Percentiles rank a stretch among this genome's conserved stretches.
These are phyloP conservation scores for Epichloe coenophiala DNA, from an alignment of 2,329 filamentous ascomycete genomes.

Conservation along the genomic window DNA sequence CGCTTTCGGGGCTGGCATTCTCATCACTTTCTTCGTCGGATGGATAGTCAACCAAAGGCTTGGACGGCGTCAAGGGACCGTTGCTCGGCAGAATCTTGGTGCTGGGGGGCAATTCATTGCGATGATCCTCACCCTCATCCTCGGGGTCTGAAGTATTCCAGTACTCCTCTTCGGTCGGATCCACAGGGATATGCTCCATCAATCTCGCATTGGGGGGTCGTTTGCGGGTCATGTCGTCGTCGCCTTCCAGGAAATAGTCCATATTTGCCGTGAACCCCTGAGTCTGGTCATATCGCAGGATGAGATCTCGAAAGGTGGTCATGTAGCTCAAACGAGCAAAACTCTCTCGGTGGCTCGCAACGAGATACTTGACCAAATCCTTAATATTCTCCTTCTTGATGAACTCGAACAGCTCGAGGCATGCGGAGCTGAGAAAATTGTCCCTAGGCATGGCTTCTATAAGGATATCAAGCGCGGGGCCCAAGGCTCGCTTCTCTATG, in stretches of 20 bases:
- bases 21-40: conserved; percentile 69
- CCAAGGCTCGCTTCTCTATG: conserved; percentile 66
- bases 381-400: conserved; percentile 74
- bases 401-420: conserved; percentile 84
- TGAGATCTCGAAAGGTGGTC: conserved; percentile 66
- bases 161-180: conserved; percentile 81
- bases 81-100: conserved; percentile 35
- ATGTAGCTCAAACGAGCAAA: conserved; percentile 67
- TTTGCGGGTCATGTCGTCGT: conserved; percentile 39
- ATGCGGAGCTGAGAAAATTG: conserved; percentile 86
- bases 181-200: conserved; percentile 60
- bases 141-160: conserved; percentile 84
- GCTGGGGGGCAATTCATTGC: conserved; percentile 12
- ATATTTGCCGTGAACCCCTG: conserved; percentile 51
- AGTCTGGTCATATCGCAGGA: conserved; percentile 67
- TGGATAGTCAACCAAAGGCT: conserved; percentile 78
- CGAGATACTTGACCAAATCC: conserved; percentile 68
- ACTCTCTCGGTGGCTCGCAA: conserved; percentile 70
- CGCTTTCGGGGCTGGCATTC: conserved; percentile 42
- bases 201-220: conserved; percentile 38
- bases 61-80: conserved; percentile 47
- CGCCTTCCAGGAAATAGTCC: conserved; percentile 62
- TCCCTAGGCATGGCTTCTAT: conserved; percentile 79
- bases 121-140: conserved; percentile 46
- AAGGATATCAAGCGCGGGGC: conserved; percentile 73